Base-by-base conservation (phyloP, 768 basidiomycete genomes). In the Goffeauzyma gilvescens region DNA sequence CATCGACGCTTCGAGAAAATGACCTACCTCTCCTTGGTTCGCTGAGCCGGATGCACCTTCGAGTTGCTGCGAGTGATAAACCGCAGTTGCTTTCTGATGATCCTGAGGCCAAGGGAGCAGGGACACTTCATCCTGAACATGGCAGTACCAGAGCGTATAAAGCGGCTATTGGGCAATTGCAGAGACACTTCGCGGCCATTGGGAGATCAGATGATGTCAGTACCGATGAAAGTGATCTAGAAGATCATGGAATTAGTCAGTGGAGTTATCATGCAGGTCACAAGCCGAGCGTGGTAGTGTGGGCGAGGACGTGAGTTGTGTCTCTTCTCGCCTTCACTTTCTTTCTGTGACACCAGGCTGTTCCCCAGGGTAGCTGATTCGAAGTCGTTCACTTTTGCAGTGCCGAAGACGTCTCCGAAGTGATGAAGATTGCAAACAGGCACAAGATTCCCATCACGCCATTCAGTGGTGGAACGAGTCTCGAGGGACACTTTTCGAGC, bases 401-500 rank as follows among this genome's bases (percentile, higher is more conserved):
- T 42, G 89, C 86, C 0, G 75, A 77, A 41, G 86, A 93, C 55
- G 83, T 93, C 2, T 76, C 82, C 42, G 71, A 73, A 45, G 68
- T 83, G 38, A 77, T 93, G 45, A 73, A 79, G 45, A 72, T 85
- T 30, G 76, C 87, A 0, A 68, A 72, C 33, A 75, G 76, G 57
- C 78, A 75, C 59, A 68, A 68, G 35, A 68, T 90, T 24, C 86
- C 87, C 3, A 70, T 90, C 22, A 75, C 75, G 14, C 75, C 84
- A 2, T 87, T 78, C 54, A 76, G 79, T 37, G 44, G 44, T 2
- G 85, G 81, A 10, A 90, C 84, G 0, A 79, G 77, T 55, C 68
- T 89, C 10, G 86, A 90, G 58, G 84, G 84, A 0, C 83, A 90
- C n/a, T n/a, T n/a, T n/a, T n/a, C n/a, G n/a, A n/a, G n/a, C n/a